Evolutionary conservation across 2,329 filamentous ascomycete genomes (phyloP), one percentile per base, ranked within the genome.

Genomic region (Emydomyces testavorans): DNA sequence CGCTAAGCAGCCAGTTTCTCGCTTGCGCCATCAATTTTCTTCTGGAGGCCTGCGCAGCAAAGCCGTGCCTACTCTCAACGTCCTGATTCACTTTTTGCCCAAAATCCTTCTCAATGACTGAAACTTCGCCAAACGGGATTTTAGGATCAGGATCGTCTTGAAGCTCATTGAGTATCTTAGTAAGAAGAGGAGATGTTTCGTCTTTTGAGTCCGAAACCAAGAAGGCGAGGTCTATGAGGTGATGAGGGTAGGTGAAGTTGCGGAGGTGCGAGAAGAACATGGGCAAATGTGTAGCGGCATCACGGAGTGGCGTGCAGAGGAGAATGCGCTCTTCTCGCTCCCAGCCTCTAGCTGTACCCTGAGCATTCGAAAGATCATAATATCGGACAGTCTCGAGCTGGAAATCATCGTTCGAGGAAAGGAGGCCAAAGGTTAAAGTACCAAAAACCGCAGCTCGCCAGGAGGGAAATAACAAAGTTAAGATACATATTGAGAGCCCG

Each of bases 261-360:
- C 81, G 82, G 50, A 98, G 75, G 63, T 98, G 93, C n/a, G 84
- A 83, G 70, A 98, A 98, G 76, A 98, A 96, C 90, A 98, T 96
- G 52, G 83, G 79, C 41, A 98, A 70, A 73, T 98, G 92, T 21
- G 85, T 76, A 60, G 93, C 82, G 38, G 92, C 92, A 66, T 98
- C 93, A 66, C 92, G 80, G 48, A 98, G 77, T 37, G 92, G 92
- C 13, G 94, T 92, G 66, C 92, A 96, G 50, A 98, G 77, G 26
- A 98, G 74, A 56, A 98, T 94, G 54, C 92, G 80, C 70, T 98
- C 92, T 64, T 94, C 92, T 51, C 88, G 78, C 67, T 96, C 90
- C 92, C 92, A 98, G 4, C 92, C 93, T 55, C 85, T 81, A 45
- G 85, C 86, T 6, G 88, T 92, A 38, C 92, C 92, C 63, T 92